Evolutionary conservation across 495 filamentous ascomycete species (phyloP), one percentile per base, ranked within the genome.

Genomic region (Aspergillus campestris): DNA sequence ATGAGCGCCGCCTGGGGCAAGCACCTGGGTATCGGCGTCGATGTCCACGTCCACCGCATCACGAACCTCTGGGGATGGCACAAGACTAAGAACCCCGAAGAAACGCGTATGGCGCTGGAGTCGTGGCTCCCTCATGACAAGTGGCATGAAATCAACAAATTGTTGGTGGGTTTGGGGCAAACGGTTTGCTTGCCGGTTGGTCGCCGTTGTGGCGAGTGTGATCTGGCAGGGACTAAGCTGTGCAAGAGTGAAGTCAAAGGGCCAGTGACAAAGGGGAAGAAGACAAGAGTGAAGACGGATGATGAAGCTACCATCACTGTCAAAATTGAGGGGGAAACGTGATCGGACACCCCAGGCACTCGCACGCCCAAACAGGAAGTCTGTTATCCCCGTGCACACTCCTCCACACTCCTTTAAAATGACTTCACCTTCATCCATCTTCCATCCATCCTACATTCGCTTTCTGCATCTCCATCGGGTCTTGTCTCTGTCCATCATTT

Each of bases 41-140:
- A 84, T 55, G 80, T 82, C 6, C 80, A 84, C 52, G 80, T 83
- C 13, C 80, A 97, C 63, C 82, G 92, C 28, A 95, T 98, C 56
- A 89, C 89, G 36, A 98, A 98, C 69, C 69, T 95, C 24, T 97
- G 91, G 92, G 85, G 86, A 7, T 98, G 92, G 92, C 73, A 91
- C 59, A 81, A 80, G 48, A 89, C 87, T 0, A 86, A 81, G 52
- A 84, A 65, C 7, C 91, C 91, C 0, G 91, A 96, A 68, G 87
- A 89, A 54, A 96, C 92, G 27, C 74, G 92, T 31, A 57, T 68
- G 33, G 79, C 82, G 31, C 63, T 98, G 47, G 76, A 97, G 73
- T 69, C 71, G 1, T 97, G 91, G 89, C 65, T 96, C 49, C 90
- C 91, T 7, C 72, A 65, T 49, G 89, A 95, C 15, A 80, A 79